Evolutionary conservation across 2,329 filamentous ascomycete species (phyloP), one percentile per base, ranked within the genome.

Genomic region (Trichoderma lentiforme): DNA sequence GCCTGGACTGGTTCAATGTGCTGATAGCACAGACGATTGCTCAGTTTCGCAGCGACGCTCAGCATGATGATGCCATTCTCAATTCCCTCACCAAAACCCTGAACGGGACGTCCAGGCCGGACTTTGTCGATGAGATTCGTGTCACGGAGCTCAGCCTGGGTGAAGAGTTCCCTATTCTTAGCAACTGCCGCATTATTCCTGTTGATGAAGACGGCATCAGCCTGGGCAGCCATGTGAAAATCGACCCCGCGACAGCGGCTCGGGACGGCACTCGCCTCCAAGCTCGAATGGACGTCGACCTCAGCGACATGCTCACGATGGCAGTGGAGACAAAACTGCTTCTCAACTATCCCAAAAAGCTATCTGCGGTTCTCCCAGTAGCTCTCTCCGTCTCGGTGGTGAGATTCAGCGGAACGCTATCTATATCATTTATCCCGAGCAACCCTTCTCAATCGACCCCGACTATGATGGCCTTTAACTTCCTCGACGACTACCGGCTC

Each of bases 1-100:
- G 93, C 72, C 83, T 99, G 73, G 96, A 99, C 82, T 99, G 96
- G 96, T 98, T 99, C 87, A 99, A 99, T 80, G 96, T 99, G 30
- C 86, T 99, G 70, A 91, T 98, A 66, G 96, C 95, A 2, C 96
- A 99, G 83, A 97, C 96, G 0, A 97, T 99, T 75, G 95, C 96
- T 0, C 96, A 99, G 81, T 93, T 98, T 77, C 88, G 96, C 73
- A 93, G 92, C 76, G 97, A 98, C 78, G 96, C 96, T 2, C 93
- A 97, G 76, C 91, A 96, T 74, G 92, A 98, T 76, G 94, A 96
- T 79, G 93, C 93, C 4, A 97, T 99, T 53, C 87, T 99, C 34
- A 91, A 88, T 32, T 96, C 93, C 6, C 84, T 99, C 51, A 97
- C 91, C 1, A 93, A 93, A 69, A 89, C 95, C 0, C 86, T 99